A percentile compares a stretch with the other conserved stretches of the same genome.
Conservation (phyloP, 2,329 filamentous ascomycete genomes). For the Cladobotryum mycophilum region DNA sequence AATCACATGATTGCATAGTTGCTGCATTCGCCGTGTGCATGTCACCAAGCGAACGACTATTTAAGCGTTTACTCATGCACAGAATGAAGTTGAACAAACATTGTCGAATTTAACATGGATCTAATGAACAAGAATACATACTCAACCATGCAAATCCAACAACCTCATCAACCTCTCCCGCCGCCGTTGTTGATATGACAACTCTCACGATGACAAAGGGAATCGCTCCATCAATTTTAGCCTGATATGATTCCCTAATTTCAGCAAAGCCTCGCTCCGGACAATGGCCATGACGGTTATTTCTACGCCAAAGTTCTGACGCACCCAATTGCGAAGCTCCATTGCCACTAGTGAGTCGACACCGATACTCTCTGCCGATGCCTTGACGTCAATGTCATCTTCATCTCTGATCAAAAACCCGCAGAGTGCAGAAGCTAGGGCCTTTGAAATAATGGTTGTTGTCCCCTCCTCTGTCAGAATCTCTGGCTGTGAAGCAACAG, state of each 20-base stretch:
- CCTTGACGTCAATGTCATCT: slow-evolving; percentile 9
- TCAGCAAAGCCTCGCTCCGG: neutral
- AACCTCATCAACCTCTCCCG: no score
- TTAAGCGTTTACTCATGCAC: no score
- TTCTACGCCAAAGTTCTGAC: slow-evolving; percentile 15
- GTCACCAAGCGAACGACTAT: no score
- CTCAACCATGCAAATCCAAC: no score
- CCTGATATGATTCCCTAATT: slow-evolving; percentile 1
- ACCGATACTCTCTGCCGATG: slow-evolving; percentile 9
- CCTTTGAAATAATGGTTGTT: neutral
- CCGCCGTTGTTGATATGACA: no score
- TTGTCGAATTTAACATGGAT: no score
- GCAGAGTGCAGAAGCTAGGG: neutral
- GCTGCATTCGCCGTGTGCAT: no score
- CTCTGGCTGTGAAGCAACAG: neutral
- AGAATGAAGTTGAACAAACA: no score
- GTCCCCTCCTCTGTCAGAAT: neutral
- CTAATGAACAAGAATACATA: no score
- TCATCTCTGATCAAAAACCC: slow-evolving; percentile 14
- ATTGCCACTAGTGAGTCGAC: slow-evolving; percentile 20
- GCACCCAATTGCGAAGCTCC: slow-evolving; percentile 20
- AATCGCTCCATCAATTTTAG: neutral
- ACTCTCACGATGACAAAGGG: neutral
- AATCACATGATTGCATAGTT: no score
- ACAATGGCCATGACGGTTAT: slow-evolving; percentile 18